These are phyloP conservation scores for Pleurostoma richardsiae DNA, from an alignment of 2,329 filamentous ascomycete species.

Conservation along the genomic window DNA sequence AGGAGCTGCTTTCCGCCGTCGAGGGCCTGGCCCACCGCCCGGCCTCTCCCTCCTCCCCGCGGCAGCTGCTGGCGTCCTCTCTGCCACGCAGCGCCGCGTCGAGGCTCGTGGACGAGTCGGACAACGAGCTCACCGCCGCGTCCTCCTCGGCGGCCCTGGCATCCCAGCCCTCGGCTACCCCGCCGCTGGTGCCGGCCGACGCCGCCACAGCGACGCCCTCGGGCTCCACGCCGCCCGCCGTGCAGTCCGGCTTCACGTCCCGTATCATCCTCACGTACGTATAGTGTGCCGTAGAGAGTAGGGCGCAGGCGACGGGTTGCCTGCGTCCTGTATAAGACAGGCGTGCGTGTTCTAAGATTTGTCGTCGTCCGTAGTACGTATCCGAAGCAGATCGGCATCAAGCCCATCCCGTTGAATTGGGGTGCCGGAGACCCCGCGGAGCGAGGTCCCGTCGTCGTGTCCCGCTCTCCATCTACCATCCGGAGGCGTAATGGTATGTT, in stretches of 20 bases:
- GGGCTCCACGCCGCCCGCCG: constrained; percentile 2
- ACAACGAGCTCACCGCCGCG: constrained; percentile 7
- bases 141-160: constrained; percentile 11
- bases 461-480: constrained; percentile 68
- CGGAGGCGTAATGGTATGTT: constrained; percentile 71
- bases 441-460: constrained; percentile 86
- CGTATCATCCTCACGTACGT: constrained; percentile 9
- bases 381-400: constrained; percentile 88
- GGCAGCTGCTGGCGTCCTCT: neutral
- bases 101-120: constrained; percentile 1
- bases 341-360: neutral
- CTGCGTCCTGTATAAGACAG: neutral
- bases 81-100: neutral
- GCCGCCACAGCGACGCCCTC: constrained; percentile 1
- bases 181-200: constrained; percentile 14
- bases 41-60: neutral
- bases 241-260: constrained; percentile 7
- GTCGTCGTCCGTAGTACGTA: constrained; percentile 52
- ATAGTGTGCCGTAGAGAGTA: too few relatives aligned
- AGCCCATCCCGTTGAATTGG: constrained; percentile 86
- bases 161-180: constrained; percentile 13
- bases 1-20: constrained; percentile 9
- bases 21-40: constrained; percentile 4
- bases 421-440: constrained; percentile 68
- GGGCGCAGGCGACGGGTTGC: neutral